A percentile compares a stretch with the other conserved stretches of the same genome.
Evolutionary conservation across 2,329 filamentous ascomycete genomes (phyloP).

Genomic region (Cladophialophora carrionii): DNA sequence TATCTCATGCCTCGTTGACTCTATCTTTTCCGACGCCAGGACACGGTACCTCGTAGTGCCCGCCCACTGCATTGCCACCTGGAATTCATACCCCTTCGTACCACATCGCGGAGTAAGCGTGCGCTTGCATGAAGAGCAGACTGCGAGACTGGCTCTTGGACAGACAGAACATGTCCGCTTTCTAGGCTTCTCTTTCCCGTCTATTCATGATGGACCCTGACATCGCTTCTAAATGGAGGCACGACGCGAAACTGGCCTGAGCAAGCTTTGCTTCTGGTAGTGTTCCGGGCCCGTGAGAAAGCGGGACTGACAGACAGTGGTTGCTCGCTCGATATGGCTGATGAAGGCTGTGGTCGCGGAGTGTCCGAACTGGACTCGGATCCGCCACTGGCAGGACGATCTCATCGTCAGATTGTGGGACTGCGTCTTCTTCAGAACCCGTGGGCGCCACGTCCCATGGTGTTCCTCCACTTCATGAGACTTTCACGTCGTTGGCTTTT

Average conservation of each 20-base stretch:
- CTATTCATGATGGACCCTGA: not conserved
- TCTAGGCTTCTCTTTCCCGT: not conserved
- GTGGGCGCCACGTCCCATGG: not conserved
- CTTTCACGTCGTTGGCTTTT: not conserved
- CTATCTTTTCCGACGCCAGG: not conserved
- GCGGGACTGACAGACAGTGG: not conserved
- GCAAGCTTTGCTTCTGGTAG: not conserved
- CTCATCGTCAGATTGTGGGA: not conserved
- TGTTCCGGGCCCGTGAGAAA: not conserved
- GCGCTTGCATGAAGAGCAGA: not conserved
- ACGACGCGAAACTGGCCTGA: not conserved
- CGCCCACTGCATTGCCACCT: not conserved
- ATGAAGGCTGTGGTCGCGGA: not conserved
- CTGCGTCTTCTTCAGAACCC: not conserved
- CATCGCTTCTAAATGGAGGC: not conserved
- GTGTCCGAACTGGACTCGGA: not conserved
- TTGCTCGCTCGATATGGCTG: not conserved
- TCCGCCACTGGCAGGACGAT: too few species aligned
- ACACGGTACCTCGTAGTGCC: not conserved
- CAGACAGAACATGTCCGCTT: not conserved
- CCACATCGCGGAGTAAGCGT: not conserved
- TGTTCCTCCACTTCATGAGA: not conserved
- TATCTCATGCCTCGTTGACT: slow-evolving; percentile 1
- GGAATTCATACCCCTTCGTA: not conserved
- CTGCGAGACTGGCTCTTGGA: not conserved